Evolutionary conservation across 1,284 basidiomycete genomes (phyloP).

Genomic region (Tranzscheliella williamsii): DNA sequence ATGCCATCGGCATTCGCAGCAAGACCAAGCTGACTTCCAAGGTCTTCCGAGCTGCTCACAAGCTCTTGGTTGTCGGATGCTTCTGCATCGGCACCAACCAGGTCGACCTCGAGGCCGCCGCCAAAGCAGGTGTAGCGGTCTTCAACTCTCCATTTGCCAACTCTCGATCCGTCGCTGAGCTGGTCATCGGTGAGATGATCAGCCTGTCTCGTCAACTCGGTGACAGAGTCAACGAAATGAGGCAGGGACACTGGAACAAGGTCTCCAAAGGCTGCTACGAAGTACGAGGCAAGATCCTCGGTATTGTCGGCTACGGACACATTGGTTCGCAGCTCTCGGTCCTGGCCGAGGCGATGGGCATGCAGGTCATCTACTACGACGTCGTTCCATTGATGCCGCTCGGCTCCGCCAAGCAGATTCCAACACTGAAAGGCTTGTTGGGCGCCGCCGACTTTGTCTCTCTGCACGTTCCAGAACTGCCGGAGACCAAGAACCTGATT

Average conservation of each 20-base stretch:
- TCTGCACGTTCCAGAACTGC: slow-evolving; percentile 92
- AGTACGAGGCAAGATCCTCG: slow-evolving; percentile 93
- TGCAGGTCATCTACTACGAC: slow-evolving; percentile 95
- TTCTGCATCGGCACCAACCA: slow-evolving; percentile 99
- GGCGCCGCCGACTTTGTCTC: slow-evolving; percentile 87
- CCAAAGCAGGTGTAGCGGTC: slow-evolving; percentile 88
- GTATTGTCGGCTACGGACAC: slow-evolving; percentile 98
- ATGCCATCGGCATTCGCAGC: slow-evolving; percentile 93
- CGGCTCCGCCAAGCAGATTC: slow-evolving; percentile 86
- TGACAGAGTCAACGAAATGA: slow-evolving; percentile 86
- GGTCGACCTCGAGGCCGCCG: slow-evolving; percentile 84
- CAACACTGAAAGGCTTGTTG: slow-evolving; percentile 79
- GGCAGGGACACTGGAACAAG: slow-evolving; percentile 94
- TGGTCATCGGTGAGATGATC: slow-evolving; percentile 93
- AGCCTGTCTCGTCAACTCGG: slow-evolving; percentile 91
- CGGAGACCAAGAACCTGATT: slow-evolving; percentile 96
- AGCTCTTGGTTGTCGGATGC: slow-evolving; percentile 92
- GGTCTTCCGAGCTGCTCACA: slow-evolving; percentile 68
- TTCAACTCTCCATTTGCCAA: slow-evolving; percentile 99
- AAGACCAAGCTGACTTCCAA: slow-evolving; percentile 94
- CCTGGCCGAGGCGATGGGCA: slow-evolving; percentile 92
- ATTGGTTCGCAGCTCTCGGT: slow-evolving; percentile 98
- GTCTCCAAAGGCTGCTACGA: slow-evolving; percentile 98
- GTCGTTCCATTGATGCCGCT: slow-evolving; percentile 97
- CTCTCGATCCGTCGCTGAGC: slow-evolving; percentile 96